A percentile compares a stretch with the other conserved stretches of the same genome.
These are phyloP conservation scores for Lophiostoma macrostomum DNA, from an alignment of 495 filamentous ascomycete genomes.

Conservation along the genomic window DNA sequence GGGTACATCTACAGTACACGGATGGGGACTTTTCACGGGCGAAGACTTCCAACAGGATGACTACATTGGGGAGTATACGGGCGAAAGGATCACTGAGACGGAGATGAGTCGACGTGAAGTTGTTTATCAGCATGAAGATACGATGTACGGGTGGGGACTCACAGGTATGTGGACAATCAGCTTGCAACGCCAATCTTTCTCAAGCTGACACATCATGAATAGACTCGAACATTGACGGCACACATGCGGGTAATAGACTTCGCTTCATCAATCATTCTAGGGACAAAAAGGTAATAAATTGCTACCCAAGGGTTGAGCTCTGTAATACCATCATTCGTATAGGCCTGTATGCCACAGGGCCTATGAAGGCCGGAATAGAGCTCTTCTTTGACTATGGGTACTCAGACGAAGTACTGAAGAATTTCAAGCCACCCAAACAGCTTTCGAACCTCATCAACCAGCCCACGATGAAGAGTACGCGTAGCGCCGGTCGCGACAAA, in stretches of 20 bases:
- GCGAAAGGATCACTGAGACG: constrained; percentile 62
- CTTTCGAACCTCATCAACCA: too few relatives aligned
- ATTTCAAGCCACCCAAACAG: constrained; percentile 5
- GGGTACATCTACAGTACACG: constrained; percentile 59
- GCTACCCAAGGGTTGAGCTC: constrained; percentile 57
- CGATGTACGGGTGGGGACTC: constrained; percentile 63
- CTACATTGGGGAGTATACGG: constrained; percentile 70
- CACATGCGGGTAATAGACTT: constrained; percentile 49
- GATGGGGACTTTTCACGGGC: constrained; percentile 64
- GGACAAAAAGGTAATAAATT: constrained; percentile 46
- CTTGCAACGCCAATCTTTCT: constrained; percentile 27
- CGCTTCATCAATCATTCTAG: constrained; percentile 69
- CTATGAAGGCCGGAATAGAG: constrained; percentile 63
- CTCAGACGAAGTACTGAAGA: neutral
- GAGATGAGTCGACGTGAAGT: constrained; percentile 64
- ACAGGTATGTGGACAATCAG: constrained; percentile 56
- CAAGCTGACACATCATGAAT: neutral
- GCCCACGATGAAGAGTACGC: too few relatives aligned
- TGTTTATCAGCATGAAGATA: constrained; percentile 58
- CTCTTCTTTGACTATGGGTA: constrained; percentile 68
- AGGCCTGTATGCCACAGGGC: constrained; percentile 58
- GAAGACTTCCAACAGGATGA: constrained; percentile 58
- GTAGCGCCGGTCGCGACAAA: too few relatives aligned
- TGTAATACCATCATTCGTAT: constrained; percentile 67
- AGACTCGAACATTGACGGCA: constrained; percentile 47